Percentiles rank a stretch among this genome's conserved stretches.
Conservation (phyloP, 169 alveolate genomes). For the Plasmodium relictum region DNA sequence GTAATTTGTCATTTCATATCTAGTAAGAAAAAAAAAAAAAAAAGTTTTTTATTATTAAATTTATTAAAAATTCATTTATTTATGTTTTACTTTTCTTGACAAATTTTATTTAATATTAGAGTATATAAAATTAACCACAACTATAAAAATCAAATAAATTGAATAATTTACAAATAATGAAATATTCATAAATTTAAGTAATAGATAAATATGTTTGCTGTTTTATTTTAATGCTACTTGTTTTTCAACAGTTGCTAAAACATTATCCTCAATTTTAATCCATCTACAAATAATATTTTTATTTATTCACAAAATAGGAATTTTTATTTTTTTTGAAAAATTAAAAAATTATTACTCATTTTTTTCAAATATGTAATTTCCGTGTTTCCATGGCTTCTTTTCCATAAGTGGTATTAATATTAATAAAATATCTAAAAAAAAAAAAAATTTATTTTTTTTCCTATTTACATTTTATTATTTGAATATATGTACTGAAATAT, state of each 20-base stretch:
- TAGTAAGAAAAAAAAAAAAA: not conserved
- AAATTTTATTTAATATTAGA: slow-evolving; percentile 31
- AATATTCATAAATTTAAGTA: not conserved
- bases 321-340: not conserved
- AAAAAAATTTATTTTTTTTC: not conserved
- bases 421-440: slow-evolving; percentile 41
- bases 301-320: not conserved
- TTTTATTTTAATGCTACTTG: slow-evolving; percentile 29
- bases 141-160: slow-evolving; percentile 4
- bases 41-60: not conserved
- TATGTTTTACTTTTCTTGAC: slow-evolving; percentile 60
- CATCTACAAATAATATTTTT: slow-evolving; percentile 26
- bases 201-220: not conserved
- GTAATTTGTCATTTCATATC: slow-evolving; percentile 74
- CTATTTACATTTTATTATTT: not conserved
- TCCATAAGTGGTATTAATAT: slow-evolving; percentile 67
- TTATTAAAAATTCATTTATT: not conserved
- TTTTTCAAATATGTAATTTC: slow-evolving; percentile 43
- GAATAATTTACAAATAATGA: not conserved
- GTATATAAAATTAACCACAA: slow-evolving; percentile 69
- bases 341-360: slow-evolving; percentile 34
- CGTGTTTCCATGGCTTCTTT: slow-evolving; percentile 67
- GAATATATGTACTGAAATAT: slow-evolving; percentile 1
- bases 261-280: slow-evolving; percentile 46
- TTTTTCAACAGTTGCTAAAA: slow-evolving; percentile 44